Evolutionary conservation across 805 yeast genomes (phyloP).

Genomic region (Dipodascus geniculatus): DNA sequence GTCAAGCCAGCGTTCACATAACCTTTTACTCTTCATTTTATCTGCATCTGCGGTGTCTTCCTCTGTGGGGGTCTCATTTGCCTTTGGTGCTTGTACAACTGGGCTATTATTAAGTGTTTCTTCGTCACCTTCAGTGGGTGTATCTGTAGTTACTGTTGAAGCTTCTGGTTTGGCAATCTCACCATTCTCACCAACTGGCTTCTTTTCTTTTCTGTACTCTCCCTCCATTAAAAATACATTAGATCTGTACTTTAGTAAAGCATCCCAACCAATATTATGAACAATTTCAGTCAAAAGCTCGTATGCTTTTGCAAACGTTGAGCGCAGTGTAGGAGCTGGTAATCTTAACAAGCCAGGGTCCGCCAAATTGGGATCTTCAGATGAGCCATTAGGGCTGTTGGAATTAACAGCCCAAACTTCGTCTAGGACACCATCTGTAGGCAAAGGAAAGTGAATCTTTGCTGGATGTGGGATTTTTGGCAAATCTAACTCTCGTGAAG

Average conservation of each 20-base stretch:
- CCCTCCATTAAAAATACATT: slow-evolving; percentile 72
- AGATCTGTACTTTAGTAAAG: slow-evolving; percentile 51
- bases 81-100: not conserved
- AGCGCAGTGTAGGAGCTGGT: slow-evolving; percentile 39
- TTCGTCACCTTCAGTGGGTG: not conserved
- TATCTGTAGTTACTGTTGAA: not conserved
- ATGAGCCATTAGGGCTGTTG: slow-evolving; percentile 19
- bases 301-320: slow-evolving; percentile 51
- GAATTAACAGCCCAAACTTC: slow-evolving; percentile 33
- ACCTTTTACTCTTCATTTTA: slow-evolving; percentile 33
- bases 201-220: slow-evolving; percentile 37
- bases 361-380: slow-evolving; percentile 18
- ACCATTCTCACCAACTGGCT: slow-evolving; percentile 10
- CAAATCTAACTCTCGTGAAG: slow-evolving; percentile 34
- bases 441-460: slow-evolving; percentile 36
- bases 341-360: slow-evolving; percentile 40
- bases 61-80: slow-evolving; percentile 5
- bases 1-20: slow-evolving; percentile 74
- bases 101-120: not conserved
- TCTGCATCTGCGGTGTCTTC: not conserved
- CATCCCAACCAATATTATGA: slow-evolving; percentile 73
- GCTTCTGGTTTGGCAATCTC: not conserved
- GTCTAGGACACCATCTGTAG: slow-evolving; percentile 41
- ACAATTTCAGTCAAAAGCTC: slow-evolving; percentile 59
- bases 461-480: slow-evolving; percentile 34